Evolutionary conservation across 495 filamentous ascomycete species (phyloP).

Genomic region (Penicillium salamii): DNA sequence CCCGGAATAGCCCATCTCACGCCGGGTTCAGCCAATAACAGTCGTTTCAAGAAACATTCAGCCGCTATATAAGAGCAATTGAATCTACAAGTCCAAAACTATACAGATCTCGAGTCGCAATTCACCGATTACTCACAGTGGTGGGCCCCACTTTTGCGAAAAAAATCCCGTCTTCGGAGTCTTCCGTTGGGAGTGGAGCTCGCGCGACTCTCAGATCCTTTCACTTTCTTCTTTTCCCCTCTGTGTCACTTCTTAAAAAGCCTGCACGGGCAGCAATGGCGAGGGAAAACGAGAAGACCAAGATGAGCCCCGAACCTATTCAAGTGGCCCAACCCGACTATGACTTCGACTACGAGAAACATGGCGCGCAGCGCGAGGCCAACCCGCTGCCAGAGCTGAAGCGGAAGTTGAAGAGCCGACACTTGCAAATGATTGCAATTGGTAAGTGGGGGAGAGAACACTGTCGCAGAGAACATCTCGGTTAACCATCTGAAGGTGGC

Average conservation of each 20-base stretch:
- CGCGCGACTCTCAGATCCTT: slow-evolving; percentile 11
- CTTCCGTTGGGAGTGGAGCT: slow-evolving; percentile 10
- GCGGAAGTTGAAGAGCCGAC: slow-evolving; percentile 65
- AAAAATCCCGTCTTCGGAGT: slow-evolving; percentile 13
- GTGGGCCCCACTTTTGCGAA: too few relatives aligned
- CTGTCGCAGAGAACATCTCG: slow-evolving; percentile 11
- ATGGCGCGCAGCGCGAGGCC: slow-evolving; percentile 39
- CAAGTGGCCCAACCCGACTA: slow-evolving; percentile 20
- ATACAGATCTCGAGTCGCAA: too few relatives aligned
- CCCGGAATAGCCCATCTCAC: too few relatives aligned
- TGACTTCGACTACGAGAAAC: slow-evolving; percentile 43
- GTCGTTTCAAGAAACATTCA: too few relatives aligned
- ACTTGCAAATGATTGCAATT: slow-evolving; percentile 73
- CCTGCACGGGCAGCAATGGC: slow-evolving; percentile 21
- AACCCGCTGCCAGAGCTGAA: slow-evolving; percentile 46
- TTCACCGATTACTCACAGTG: too few relatives aligned
- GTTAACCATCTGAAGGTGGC: slow-evolving; percentile 59
- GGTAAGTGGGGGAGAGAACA: slow-evolving; percentile 48
- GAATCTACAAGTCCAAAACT: too few relatives aligned
- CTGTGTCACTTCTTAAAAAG: background rate
- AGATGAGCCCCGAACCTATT: slow-evolving; percentile 29
- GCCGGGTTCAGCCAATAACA: too few relatives aligned
- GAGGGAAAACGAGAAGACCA: slow-evolving; percentile 27
- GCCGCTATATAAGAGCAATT: too few relatives aligned
- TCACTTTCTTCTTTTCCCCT: slow-evolving; percentile 7